Evolutionary conservation across 306 rosid genomes (phyloP).

Genomic region (Cajanus cajan): DNA sequence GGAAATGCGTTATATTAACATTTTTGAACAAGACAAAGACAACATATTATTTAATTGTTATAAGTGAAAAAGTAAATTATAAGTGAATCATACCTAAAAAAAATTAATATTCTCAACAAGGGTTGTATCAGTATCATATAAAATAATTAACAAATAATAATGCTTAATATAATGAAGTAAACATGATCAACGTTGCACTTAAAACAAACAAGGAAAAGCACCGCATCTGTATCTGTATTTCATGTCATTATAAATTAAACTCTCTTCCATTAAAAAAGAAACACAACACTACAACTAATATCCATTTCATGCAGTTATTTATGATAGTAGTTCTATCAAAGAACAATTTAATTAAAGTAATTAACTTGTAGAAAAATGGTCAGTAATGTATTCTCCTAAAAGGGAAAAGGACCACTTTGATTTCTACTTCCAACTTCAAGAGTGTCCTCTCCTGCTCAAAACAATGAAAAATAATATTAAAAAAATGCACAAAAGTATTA

Average conservation of each 20-base stretch:
- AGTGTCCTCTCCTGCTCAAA: not conserved
- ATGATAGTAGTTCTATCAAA: not conserved
- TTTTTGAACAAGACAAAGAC: not conserved
- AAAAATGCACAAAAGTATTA: not conserved
- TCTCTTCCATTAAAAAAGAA: too few relatives aligned
- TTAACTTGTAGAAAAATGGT: not conserved
- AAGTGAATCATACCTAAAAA: not conserved
- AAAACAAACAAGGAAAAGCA: not conserved
- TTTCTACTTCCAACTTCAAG: not conserved
- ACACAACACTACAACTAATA: too few relatives aligned
- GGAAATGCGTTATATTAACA: too few relatives aligned
- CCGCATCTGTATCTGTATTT: too few relatives aligned
- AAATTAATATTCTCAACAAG: not conserved
- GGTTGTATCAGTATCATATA: not conserved
- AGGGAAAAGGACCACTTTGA: not conserved
- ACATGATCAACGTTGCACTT: not conserved
- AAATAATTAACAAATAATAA: not conserved
- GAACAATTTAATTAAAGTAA: not conserved
- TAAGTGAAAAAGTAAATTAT: not conserved
- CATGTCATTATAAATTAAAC: too few relatives aligned
- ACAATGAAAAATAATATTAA: not conserved
- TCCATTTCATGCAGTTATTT: not conserved
- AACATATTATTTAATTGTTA: not conserved
- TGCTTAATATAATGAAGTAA: not conserved
- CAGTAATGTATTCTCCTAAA: not conserved